Conservation (phyloP, 176 grass and related monocot genomes). For the Oryza glumipatula region DNA sequence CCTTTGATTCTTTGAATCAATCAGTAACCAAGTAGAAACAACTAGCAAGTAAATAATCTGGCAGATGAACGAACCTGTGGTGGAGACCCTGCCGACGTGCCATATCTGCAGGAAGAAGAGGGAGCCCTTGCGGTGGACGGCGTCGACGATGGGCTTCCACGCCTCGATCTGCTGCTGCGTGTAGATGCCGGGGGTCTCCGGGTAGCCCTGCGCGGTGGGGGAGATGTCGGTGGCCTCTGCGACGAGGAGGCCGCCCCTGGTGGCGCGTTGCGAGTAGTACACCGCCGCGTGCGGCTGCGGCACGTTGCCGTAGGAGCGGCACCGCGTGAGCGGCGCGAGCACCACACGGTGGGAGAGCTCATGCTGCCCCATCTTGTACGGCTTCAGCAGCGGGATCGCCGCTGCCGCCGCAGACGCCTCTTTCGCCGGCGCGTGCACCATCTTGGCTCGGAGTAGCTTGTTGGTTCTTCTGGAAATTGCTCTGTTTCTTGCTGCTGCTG, state of each 20-base stretch:
- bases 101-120: constrained; percentile 57
- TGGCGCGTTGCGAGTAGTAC: constrained; percentile 64
- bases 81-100: constrained; percentile 51
- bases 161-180: constrained; percentile 47
- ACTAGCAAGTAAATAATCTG: no score
- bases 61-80: constrained; percentile 23
- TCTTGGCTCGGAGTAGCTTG: background rate
- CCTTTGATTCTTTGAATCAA: background rate
- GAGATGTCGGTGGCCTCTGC: constrained; percentile 52
- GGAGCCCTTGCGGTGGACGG: constrained; percentile 51
- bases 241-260: constrained; percentile 52
- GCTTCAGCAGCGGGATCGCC: constrained; percentile 49
- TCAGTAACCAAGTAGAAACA: no score
- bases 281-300: constrained; percentile 47
- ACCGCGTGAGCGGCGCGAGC: constrained; percentile 52
- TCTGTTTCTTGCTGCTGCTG: background rate
- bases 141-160: constrained; percentile 67
- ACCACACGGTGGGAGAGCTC: constrained; percentile 59
- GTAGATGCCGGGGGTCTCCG: constrained; percentile 44
- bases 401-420: background rate
- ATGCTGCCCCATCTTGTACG: constrained; percentile 49
- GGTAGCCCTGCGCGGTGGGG: constrained; percentile 44
- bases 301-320: constrained; percentile 51
- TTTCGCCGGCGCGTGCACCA: background rate
- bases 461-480: background rate